These are phyloP conservation scores for Hyphopichia buzzinii DNA, from an alignment of 1,139 yeast species.

Conservation along the genomic window DNA sequence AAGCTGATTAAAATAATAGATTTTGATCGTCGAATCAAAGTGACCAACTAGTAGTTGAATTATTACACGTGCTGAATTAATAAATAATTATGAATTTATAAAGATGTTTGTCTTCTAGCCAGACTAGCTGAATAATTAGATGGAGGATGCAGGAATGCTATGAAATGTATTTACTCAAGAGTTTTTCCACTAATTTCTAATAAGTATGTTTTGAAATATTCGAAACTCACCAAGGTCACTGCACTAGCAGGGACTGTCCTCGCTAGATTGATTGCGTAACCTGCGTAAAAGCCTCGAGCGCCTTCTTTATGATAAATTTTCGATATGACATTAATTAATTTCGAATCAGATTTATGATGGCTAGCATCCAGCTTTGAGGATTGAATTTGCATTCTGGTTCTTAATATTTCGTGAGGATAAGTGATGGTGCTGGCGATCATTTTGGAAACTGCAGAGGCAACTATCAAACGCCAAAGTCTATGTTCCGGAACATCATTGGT, in stretches of 20 bases:
- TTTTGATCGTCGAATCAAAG: too few relatives aligned
- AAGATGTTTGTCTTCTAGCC: too few relatives aligned
- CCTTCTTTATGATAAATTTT: constrained; percentile 72
- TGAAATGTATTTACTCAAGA: background rate
- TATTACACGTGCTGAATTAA: background rate
- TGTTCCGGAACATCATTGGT: constrained; percentile 18
- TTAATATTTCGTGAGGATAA: constrained; percentile 92
- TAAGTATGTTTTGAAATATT: constrained; percentile 69
- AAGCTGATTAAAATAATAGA: too few relatives aligned
- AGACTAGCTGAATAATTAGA: too few relatives aligned
- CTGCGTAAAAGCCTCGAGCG: constrained; percentile 80
- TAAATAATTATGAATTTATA: too few relatives aligned
- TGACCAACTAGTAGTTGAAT: background rate
- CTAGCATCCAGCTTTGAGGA: constrained; percentile 5
- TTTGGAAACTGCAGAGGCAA: constrained; percentile 80
- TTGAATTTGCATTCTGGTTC: constrained; percentile 84
- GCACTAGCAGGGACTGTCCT: constrained; percentile 96
- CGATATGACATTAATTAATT: constrained; percentile 25
- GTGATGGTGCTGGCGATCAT: constrained; percentile 88
- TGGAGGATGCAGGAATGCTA: too few relatives aligned
- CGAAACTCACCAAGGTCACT: constrained; percentile 90
- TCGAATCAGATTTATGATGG: constrained; percentile 8
- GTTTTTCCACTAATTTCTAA: constrained; percentile 35
- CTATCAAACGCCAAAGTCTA: constrained; percentile 47
- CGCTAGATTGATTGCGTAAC: constrained; percentile 79